These are phyloP conservation scores for Rhodotorula toruloides DNA, from an alignment of 768 basidiomycete species.

Conservation along the genomic window DNA sequence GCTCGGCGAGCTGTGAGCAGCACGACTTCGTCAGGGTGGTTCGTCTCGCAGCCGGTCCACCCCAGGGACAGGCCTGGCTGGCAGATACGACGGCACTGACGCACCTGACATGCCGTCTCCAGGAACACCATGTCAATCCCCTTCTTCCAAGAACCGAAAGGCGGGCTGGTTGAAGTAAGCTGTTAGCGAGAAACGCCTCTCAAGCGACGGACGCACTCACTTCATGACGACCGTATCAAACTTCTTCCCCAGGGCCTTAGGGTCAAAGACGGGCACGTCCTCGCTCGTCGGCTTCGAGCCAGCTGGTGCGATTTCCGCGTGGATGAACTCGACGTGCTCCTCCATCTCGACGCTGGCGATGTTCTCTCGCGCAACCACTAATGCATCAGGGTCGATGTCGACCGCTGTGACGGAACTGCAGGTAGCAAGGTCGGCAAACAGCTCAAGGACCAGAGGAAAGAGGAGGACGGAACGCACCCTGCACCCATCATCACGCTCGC, in stretches of 20 bases:
- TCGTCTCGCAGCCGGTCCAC: background rate
- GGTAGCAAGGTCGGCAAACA: background rate
- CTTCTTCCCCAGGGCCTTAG: background rate
- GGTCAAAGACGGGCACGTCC: conserved; percentile 19
- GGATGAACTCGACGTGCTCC: conserved; percentile 38
- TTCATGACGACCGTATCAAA: conserved; percentile 39
- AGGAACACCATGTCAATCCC: conserved; percentile 44
- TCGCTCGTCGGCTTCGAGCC: background rate
- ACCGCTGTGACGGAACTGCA: conserved; percentile 39
- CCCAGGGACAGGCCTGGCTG: too few relatives aligned
- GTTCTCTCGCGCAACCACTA: conserved; percentile 40
- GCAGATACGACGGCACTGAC: background rate
- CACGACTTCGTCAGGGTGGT: too few relatives aligned
- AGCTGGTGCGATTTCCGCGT: conserved; percentile 27
- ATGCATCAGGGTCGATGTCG: conserved; percentile 39
- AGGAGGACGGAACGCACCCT: conserved; percentile 18
- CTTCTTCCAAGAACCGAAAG: conserved; percentile 41
- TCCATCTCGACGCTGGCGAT: conserved; percentile 41
- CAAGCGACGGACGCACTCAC: background rate
- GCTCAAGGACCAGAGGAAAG: background rate
- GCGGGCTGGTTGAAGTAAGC: conserved; percentile 20
- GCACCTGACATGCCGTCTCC: conserved; percentile 38
- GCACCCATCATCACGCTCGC: conserved; percentile 41
- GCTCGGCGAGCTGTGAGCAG: conserved; percentile 34
- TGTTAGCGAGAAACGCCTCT: too few relatives aligned